These are phyloP conservation scores for Rhizopogon vinicolor DNA, from an alignment of 768 basidiomycete genomes.

Conservation along the genomic window DNA sequence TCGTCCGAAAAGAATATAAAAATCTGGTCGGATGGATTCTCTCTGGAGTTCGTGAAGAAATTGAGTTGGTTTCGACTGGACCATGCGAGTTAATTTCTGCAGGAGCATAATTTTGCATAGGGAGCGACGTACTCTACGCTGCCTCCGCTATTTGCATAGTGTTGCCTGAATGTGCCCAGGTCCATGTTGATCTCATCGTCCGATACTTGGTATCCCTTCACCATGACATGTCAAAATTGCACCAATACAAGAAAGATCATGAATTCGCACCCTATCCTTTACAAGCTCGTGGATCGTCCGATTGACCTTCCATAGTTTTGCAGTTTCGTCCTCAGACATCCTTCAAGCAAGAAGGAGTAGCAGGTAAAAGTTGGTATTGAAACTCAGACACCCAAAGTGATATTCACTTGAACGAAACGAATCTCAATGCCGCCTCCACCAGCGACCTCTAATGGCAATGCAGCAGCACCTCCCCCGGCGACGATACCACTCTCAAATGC, in stretches of 20 bases:
- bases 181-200: constrained; percentile 93
- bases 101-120: background rate
- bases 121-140: constrained; percentile 72
- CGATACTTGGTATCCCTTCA: constrained; percentile 87
- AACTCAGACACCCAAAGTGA: constrained; percentile 46
- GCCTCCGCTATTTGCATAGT: constrained; percentile 70
- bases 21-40: constrained; percentile 72
- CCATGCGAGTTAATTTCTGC: constrained; percentile 8
- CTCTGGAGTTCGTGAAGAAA: constrained; percentile 78
- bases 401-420: background rate
- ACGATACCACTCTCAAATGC: constrained; percentile 42
- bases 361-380: constrained; percentile 33
- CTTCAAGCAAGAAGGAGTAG: constrained; percentile 19
- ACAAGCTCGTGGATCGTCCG: constrained; percentile 96
- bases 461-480: constrained; percentile 21
- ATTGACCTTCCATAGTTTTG: constrained; percentile 94
- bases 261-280: constrained; percentile 77
- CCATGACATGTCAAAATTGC: constrained; percentile 4
- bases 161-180: constrained; percentile 67
- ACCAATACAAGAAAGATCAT: background rate
- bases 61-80: constrained; percentile 82
- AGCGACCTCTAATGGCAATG: constrained; percentile 31
- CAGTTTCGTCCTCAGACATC: constrained; percentile 80
- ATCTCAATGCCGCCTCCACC: constrained; percentile 34
- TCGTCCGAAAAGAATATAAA: constrained; percentile 97